Base-by-base conservation (phyloP, 208 protist species). In the Leishmania turanica region DNA sequence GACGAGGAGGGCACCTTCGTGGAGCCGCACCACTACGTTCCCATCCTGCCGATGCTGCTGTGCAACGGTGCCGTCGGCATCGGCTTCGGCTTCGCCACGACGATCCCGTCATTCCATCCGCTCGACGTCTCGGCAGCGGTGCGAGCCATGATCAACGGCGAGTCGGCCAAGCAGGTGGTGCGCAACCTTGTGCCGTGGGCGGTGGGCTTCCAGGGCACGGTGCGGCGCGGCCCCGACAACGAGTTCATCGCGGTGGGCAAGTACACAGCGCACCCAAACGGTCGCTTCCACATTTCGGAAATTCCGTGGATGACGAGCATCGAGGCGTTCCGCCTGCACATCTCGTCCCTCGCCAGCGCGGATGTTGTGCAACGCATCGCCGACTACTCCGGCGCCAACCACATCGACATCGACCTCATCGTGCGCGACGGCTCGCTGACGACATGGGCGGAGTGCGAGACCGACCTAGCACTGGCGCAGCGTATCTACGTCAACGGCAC, bases 11-110 rank as follows among this genome's bases (percentile, higher is more conserved):
- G 99, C 51, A 88, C 96, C 72, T 45, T 78, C 19, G 99, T 99
- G 78, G 99, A 99, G 95, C 99, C 99, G 40, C 94, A 98, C 66
- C 99, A 91, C 88, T 99, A 99, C 88, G 90, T 99, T 45, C 99
- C 99, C 4, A 98, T 99, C 75, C 87, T 99, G 74, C 99, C 99
- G 11, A 96, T 99, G 85, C 95, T 99, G 31, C 92, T 99, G 17
- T 99, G 99, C 66, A 99, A 99, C 94, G 99, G 99, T 45, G 86
- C 91, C 21, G 93, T 99, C 17, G 99, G 99, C 85, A 99, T 99
- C 86, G 99, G 99, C 75, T 99, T 99, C 53, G 99, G 99, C 70
- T 99, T 99, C 92, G 93, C 93, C 31, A 95, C 94, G 1, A 96
- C 89, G 60, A 96, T 99, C 79, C 97, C 96, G 4, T 88, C 95